Evolutionary conservation across 108 stramenopile species (phyloP).

Genomic region (Nannochloropsis granulata): DNA sequence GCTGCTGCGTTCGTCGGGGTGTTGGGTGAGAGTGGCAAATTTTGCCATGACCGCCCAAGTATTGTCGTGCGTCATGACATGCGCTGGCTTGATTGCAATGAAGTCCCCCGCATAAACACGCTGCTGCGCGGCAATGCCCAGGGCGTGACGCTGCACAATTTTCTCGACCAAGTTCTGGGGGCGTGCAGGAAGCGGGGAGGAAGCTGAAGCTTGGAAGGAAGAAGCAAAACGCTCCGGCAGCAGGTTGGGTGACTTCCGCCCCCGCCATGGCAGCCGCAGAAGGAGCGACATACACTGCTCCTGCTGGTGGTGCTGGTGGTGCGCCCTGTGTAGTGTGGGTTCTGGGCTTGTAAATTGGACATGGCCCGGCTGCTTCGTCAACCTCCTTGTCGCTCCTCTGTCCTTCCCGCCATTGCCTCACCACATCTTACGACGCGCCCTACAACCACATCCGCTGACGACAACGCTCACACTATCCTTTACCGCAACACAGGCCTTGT

Average conservation of each 20-base stretch:
- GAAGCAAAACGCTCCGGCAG: neutral
- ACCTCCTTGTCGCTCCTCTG: too few relatives aligned
- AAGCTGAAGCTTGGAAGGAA: neutral
- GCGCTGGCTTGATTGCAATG: neutral
- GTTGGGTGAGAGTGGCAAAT: neutral
- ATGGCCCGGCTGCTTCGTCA: too few relatives aligned
- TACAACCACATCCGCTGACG: too few relatives aligned
- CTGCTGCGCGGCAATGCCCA: neutral
- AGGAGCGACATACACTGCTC: neutral
- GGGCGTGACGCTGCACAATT: neutral
- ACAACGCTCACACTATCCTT: too few relatives aligned
- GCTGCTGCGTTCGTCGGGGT: neutral
- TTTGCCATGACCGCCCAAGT: neutral
- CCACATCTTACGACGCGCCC: too few relatives aligned
- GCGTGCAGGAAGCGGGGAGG: neutral
- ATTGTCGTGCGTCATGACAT: neutral
- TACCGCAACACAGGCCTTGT: too few relatives aligned
- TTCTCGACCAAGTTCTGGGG: neutral
- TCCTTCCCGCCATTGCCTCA: too few relatives aligned
- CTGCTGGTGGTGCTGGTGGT: too few relatives aligned
- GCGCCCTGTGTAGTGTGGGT: too few relatives aligned
- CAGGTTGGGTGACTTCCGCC: neutral
- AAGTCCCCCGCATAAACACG: neutral
- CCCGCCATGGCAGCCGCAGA: neutral
- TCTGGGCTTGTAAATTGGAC: too few relatives aligned